Conservation (phyloP, 805 yeast species). For the Wickerhamomyces rabaulensis region DNA sequence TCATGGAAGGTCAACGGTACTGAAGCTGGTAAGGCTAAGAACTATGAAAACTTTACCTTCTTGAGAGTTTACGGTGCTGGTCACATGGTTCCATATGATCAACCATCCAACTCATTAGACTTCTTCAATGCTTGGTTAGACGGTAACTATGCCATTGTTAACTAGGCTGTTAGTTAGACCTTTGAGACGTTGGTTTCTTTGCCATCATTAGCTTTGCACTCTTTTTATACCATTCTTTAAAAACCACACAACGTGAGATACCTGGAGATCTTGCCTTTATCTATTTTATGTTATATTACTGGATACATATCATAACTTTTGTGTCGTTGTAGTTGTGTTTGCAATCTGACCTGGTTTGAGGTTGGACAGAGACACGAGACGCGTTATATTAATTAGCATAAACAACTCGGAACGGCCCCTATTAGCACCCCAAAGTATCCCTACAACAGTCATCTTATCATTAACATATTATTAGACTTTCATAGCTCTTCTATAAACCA, state of each 20-base stretch:
- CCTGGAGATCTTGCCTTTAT: background rate
- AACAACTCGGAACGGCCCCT: too few relatives aligned
- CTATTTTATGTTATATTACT: background rate
- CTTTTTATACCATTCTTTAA: background rate
- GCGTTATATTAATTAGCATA: too few relatives aligned
- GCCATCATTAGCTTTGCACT: background rate
- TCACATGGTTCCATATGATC: constrained; percentile 93
- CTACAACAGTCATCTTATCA: background rate
- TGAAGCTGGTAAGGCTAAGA: constrained; percentile 64
- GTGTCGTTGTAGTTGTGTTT: too few relatives aligned
- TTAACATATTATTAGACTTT: background rate
- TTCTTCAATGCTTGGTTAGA: constrained; percentile 83
- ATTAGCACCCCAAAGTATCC: background rate
- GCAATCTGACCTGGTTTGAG: too few relatives aligned
- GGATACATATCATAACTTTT: background rate
- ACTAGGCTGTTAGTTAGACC: background rate
- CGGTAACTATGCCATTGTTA: constrained; percentile 46
- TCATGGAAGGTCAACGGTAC: constrained; percentile 45
- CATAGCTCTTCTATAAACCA: background rate
- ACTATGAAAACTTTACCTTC: constrained; percentile 68
- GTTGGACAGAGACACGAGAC: too few relatives aligned
- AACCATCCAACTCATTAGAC: constrained; percentile 70
- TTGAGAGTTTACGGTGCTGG: constrained; percentile 86
- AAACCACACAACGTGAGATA: too few relatives aligned
- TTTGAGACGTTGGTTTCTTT: background rate